Base-by-base conservation (phyloP, 164 flowering plant species). In the Chimonanthus salicifolius region DNA sequence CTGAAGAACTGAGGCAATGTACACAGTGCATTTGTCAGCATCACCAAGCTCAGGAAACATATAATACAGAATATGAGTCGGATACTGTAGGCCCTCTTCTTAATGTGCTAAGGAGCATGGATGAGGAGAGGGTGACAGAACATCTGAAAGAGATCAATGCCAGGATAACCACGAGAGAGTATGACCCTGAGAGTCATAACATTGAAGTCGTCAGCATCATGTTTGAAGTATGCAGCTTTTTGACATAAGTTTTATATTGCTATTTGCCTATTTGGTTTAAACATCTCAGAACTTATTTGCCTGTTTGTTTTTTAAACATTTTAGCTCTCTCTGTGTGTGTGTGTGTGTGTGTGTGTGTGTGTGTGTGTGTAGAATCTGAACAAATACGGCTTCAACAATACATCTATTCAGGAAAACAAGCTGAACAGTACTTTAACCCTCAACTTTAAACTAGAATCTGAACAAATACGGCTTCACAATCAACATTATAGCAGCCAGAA, bases 11-110 rank as follows among this genome's bases (percentile, higher is more conserved):
- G 90, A 74, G 85, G 45, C 74, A 46, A 9, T 94, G 98, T 82
- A 80, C 89, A n/a, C 92, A 87, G 13, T 94, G 98, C 77, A 81
- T 90, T 68, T 90, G 85, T 67, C 97, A 91, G 84, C 90, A 94
- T 73, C 97, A 94, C 80, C 94, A 91, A 78, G 92, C 97, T 47
- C 91, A 85, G 76, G 91, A 91, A 74, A 83, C 79, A 84, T 92
- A 91, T 77, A 67, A 44, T 20, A 45, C 64, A 43, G 97, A 94
- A 80, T 92, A 91, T 72, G 98, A 94, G 60, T 76, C 70, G 7
- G 82, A 83, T 67, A 78, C 86, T 7, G 74, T 92, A 58, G 82
- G 86, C 69, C 94, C 94, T 15, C 97, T 94, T 70, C 92, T 94
- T 76, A 79, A 72, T 75, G 90, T 90, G 43, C 75, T 94, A 79